These are phyloP conservation scores for Fomitopsis pulvina DNA, from an alignment of 768 basidiomycete genomes.

Conservation along the genomic window DNA sequence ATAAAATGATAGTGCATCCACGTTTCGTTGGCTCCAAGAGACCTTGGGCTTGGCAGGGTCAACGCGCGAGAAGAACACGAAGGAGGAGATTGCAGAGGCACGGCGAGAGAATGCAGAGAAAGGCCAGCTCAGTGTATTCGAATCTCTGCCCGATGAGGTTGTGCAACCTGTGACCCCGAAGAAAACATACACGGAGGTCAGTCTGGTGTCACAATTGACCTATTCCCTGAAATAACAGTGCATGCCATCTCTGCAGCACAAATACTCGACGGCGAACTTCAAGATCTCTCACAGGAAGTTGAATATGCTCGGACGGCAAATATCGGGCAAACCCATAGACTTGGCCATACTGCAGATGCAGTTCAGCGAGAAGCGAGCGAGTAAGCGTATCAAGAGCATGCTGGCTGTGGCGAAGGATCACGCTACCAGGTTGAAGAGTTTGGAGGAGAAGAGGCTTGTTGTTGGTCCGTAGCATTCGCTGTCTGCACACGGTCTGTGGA, in stretches of 20 bases:
- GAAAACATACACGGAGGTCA: conserved; percentile 21
- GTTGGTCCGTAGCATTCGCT: conserved; percentile 56
- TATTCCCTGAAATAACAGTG: neutral
- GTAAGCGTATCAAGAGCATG: conserved; percentile 82
- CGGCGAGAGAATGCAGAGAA: conserved; percentile 20
- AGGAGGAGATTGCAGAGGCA: conserved; percentile 33
- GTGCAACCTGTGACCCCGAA: conserved; percentile 5
- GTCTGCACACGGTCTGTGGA: neutral
- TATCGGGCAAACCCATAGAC: conserved; percentile 88
- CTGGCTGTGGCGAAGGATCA: conserved; percentile 83
- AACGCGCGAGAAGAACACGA: conserved; percentile 37
- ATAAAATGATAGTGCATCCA: conserved; percentile 37
- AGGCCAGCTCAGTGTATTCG: conserved; percentile 23
- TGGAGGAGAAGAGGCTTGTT: conserved; percentile 66
- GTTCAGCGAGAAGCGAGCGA: conserved; percentile 90
- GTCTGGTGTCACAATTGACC: conserved; percentile 12
- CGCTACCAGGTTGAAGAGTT: conserved; percentile 68
- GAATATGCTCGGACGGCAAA: conserved; percentile 81
- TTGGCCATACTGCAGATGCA: conserved; percentile 95
- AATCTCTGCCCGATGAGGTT: conserved; percentile 14
- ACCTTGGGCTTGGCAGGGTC: conserved; percentile 43
- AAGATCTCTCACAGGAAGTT: conserved; percentile 93
- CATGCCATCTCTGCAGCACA: conserved; percentile 50
- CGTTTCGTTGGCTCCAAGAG: conserved; percentile 59
- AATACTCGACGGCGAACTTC: conserved; percentile 88